Percentiles rank a stretch among this genome's conserved stretches.
Evolutionary conservation across 164 flowering plant species (phyloP).

Genomic region (Magnolia officinalis): DNA sequence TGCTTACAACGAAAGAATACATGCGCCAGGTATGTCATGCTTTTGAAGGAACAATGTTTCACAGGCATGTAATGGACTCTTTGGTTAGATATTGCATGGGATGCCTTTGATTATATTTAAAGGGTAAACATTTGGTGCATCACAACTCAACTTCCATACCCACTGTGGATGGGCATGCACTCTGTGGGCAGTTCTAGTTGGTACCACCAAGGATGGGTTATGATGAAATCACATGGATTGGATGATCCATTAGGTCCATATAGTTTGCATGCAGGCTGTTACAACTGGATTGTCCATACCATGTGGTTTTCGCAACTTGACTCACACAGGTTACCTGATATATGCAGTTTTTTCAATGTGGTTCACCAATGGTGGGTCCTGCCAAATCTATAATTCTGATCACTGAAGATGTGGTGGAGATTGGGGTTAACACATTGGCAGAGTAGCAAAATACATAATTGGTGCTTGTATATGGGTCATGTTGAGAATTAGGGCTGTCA

Average conservation of each 20-base stretch:
- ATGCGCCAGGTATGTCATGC: conserved; percentile 69
- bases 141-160: background rate
- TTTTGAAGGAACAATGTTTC: background rate
- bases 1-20: conserved; percentile 88
- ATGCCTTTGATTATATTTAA: background rate
- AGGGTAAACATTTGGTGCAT: background rate
- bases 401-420: too few species aligned
- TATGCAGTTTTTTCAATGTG: background rate
- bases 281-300: background rate
- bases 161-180: background rate
- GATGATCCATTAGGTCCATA: background rate
- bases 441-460: too few species aligned
- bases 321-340: background rate
- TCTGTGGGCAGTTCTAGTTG: background rate
- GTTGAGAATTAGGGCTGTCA: too few species aligned
- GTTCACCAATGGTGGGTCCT: background rate
- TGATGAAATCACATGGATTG: too few species aligned
- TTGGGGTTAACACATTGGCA: too few species aligned
- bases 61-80: background rate
- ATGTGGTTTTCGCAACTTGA: background rate
- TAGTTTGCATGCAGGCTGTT: background rate
- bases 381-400: too few species aligned
- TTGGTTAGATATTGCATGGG: background rate
- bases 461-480: too few species aligned
- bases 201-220: background rate